These are phyloP conservation scores for Cyberlindnera xishuangbannaensis DNA, from an alignment of 805 yeast genomes.

Conservation along the genomic window DNA sequence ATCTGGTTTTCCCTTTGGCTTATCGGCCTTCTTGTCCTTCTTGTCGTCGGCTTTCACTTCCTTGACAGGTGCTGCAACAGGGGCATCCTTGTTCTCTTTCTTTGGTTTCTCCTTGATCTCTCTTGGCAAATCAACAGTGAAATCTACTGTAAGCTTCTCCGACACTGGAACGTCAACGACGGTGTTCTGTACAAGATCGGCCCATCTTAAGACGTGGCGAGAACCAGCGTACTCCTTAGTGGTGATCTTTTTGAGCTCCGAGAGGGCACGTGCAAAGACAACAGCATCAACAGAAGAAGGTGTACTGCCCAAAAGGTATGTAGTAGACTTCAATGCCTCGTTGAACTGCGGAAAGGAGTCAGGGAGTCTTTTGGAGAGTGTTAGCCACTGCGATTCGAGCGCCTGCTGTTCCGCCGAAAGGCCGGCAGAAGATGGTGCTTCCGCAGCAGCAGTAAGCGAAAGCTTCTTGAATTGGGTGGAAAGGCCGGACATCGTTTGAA, in stretches of 20 bases:
- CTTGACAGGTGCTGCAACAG: background rate
- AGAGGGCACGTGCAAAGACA: conserved; percentile 57
- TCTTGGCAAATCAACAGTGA: conserved; percentile 62
- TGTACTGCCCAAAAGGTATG: conserved; percentile 63
- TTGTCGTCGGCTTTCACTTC: conserved; percentile 26
- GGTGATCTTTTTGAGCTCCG: conserved; percentile 52
- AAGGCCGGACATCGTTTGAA: conserved; percentile 25
- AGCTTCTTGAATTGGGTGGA: conserved; percentile 27
- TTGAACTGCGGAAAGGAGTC: conserved; percentile 55
- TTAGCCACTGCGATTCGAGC: conserved; percentile 69
- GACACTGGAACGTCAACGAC: conserved; percentile 47
- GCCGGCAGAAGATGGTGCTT: conserved; percentile 21
- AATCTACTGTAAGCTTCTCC: conserved; percentile 52
- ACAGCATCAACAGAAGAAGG: conserved; percentile 68
- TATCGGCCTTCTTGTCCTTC: conserved; percentile 35
- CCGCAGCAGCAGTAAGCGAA: conserved; percentile 16
- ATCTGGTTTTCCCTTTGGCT: conserved; percentile 37
- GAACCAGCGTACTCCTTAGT: conserved; percentile 47
- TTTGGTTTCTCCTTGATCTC: conserved; percentile 58
- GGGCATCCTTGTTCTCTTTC: conserved; percentile 34
- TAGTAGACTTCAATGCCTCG: conserved; percentile 57
- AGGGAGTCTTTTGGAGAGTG: conserved; percentile 62
- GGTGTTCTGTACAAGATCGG: conserved; percentile 75
- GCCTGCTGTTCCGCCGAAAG: conserved; percentile 54
- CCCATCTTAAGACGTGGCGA: conserved; percentile 93